These are phyloP conservation scores for Penstemon barbatus DNA, from an alignment of 257 asterid genomes.

Conservation along the genomic window DNA sequence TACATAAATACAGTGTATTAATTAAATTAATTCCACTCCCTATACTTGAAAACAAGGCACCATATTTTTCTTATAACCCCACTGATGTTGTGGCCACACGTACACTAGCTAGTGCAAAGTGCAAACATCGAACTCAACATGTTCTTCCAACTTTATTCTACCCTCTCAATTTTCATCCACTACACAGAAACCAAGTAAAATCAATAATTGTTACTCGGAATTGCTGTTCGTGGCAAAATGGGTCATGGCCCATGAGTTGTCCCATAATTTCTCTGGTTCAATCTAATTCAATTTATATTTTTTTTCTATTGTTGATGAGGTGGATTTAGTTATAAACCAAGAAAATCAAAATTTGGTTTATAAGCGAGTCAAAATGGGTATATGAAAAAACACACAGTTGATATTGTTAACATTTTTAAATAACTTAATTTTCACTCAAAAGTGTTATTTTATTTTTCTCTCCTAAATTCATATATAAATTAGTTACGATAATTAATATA, in stretches of 20 bases:
- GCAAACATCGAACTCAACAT: neutral
- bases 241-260: neutral
- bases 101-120: neutral
- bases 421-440: too few relatives aligned
- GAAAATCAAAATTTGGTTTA: too few relatives aligned
- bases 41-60: neutral
- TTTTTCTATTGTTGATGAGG: too few relatives aligned
- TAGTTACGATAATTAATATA: too few relatives aligned
- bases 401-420: too few relatives aligned
- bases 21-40: neutral
- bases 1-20: neutral
- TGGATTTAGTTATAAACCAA: too few relatives aligned
- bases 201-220: slow-evolving; percentile 3
- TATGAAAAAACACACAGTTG: neutral
- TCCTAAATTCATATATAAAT: too few relatives aligned
- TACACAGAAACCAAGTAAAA: neutral
- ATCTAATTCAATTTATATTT: neutral
- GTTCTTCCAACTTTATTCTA: slow-evolving; percentile 7
- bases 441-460: too few relatives aligned
- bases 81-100: neutral
- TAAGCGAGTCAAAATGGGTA: too few relatives aligned
- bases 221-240: neutral
- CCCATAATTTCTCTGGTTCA: neutral
- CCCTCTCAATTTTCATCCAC: slow-evolving; percentile 13
- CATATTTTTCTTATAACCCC: neutral